Evolutionary conservation across 2,329 filamentous ascomycete species (phyloP).

Genomic region (Fusarium chuoi): DNA sequence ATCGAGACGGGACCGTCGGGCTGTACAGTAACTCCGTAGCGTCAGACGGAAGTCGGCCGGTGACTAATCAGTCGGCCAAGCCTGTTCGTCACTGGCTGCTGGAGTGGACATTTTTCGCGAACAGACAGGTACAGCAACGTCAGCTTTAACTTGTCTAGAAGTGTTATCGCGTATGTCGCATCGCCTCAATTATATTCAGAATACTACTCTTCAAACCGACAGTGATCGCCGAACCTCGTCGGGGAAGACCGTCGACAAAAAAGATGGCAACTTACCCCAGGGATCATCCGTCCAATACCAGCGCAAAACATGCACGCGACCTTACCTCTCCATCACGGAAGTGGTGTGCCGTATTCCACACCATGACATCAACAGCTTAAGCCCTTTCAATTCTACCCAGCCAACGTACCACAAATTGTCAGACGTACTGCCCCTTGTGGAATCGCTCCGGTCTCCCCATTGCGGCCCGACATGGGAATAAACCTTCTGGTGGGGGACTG

Average conservation of each 20-base stretch:
- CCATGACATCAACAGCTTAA: slow-evolving; percentile 34
- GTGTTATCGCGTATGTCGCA: background rate
- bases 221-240: background rate
- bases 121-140: background rate
- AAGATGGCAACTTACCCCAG: background rate
- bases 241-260: background rate
- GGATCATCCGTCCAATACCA: slow-evolving; percentile 9
- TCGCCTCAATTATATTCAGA: background rate
- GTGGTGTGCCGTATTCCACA: slow-evolving; percentile 25
- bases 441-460: slow-evolving; percentile 29
- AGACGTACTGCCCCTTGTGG: slow-evolving; percentile 23
- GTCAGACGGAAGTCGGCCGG: background rate
- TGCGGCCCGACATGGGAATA: slow-evolving; percentile 33
- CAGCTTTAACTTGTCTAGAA: background rate
- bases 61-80: background rate
- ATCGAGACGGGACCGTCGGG: background rate
- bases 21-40: background rate
- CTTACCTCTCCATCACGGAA: slow-evolving; percentile 26
- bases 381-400: background rate
- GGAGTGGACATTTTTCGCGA: background rate
- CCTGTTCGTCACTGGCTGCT: background rate
- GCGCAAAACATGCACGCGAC: slow-evolving; percentile 16
- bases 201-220: background rate
- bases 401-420: slow-evolving; percentile 31
- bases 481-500: slow-evolving; percentile 15